Percentiles rank a stretch among this genome's conserved stretches.
phyloP scores from a whole-genome alignment of 2,329 filamentous ascomycete genomes.

The Malbranchea cinnamomea region DNA sequence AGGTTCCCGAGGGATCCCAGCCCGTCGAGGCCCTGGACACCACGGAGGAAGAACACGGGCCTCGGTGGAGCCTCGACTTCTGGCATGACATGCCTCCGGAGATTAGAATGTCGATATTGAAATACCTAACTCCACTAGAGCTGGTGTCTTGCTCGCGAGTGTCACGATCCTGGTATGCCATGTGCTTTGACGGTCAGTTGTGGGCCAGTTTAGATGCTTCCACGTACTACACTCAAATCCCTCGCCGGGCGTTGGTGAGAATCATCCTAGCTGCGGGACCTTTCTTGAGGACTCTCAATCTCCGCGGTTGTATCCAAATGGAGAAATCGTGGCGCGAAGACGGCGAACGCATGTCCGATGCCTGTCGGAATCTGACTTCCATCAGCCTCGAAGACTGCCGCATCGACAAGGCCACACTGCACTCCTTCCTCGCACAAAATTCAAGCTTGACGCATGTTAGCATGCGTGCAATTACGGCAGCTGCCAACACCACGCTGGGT shows the following conservation, averaged over 20 bases:
- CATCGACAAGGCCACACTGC: conserved; percentile 62
- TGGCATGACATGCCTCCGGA: conserved; percentile 75
- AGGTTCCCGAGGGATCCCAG: conserved; percentile 21
- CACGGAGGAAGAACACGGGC: conserved; percentile 7
- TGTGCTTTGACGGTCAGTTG: conserved; percentile 88
- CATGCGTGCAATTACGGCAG: conserved; percentile 62
- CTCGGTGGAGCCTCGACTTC: conserved; percentile 42
- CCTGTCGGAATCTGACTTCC: conserved; percentile 74
- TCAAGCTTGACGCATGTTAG: conserved; percentile 69
- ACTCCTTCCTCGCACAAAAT: conserved; percentile 69
- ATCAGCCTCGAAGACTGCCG: conserved; percentile 81
- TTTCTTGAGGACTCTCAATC: conserved; percentile 79
- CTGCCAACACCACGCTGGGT: conserved; percentile 72
- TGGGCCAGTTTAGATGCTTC: conserved; percentile 77
- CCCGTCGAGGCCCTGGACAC: conserved; percentile 18
- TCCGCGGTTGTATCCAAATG: conserved; percentile 81
- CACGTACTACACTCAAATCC: conserved; percentile 76
- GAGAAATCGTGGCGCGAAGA: conserved; percentile 65
- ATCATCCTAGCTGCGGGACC: conserved; percentile 76
- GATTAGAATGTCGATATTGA: conserved; percentile 62
- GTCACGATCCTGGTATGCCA: conserved; percentile 60
- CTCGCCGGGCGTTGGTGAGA: conserved; percentile 65
- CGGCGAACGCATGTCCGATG: conserved; percentile 52
- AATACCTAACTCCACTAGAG: conserved; percentile 63
- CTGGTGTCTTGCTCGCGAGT: conserved; percentile 65